Evolutionary conservation across 2,329 filamentous ascomycete genomes (phyloP).

Genomic region (Venturia carpophila): DNA sequence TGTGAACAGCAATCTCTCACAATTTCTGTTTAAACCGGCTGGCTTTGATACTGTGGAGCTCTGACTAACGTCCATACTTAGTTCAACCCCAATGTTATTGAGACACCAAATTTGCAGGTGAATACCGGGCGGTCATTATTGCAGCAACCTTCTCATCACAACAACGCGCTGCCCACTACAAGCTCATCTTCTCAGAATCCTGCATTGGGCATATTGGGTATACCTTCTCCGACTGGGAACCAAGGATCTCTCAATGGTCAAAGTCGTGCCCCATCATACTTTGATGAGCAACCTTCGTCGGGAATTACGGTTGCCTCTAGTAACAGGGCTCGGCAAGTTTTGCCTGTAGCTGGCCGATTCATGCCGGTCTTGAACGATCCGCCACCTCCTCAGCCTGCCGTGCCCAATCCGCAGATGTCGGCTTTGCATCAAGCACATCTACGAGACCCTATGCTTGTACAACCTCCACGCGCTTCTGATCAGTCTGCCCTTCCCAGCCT

Average conservation of each 20-base stretch:
- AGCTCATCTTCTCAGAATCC: neutral
- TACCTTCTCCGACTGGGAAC: neutral
- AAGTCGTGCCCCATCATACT: neutral
- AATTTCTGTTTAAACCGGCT: neutral
- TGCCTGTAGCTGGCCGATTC: constrained; percentile 1
- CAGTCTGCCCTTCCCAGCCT: constrained; percentile 28
- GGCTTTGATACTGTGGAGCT: neutral
- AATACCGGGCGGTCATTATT: neutral
- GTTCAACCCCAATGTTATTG: neutral
- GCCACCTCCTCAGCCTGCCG: constrained; percentile 11
- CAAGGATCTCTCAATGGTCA: neutral
- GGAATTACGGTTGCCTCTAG: neutral
- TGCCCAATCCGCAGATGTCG: constrained; percentile 3
- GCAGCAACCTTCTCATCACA: neutral
- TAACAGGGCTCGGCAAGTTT: neutral
- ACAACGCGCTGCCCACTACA: neutral
- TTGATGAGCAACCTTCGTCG: neutral
- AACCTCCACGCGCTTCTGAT: constrained; percentile 33
- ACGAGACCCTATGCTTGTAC: constrained; percentile 9
- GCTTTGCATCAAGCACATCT: constrained; percentile 18
- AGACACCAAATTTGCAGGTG: neutral
- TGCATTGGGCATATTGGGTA: neutral
- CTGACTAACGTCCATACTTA: neutral
- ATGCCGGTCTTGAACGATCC: constrained; percentile 12
- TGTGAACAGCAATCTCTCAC: neutral